Base-by-base conservation (phyloP, 176 grass and related monocot genomes). In the Tillandsia leiboldiana region DNA sequence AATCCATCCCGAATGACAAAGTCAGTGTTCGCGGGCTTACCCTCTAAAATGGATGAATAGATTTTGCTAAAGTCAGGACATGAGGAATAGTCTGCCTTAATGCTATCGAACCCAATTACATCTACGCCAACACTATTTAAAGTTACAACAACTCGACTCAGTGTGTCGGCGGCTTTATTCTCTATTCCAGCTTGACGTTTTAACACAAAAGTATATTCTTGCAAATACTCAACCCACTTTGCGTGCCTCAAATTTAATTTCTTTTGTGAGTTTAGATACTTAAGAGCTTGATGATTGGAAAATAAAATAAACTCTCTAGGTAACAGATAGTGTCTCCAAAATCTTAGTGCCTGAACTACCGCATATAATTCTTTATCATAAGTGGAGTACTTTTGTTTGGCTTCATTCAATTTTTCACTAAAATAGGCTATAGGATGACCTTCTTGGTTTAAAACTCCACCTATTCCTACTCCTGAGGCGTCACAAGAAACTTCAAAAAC, bases 341-440 rank as follows among this genome's bases (percentile, higher is more conserved):
- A 57, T 26, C 48, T 2, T 14, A 72, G 20, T 10, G 26, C 14
- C 10, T 14, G 1, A 9, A 47, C 23, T 0, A 72, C 11, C 10
- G 70, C 52, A 58, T 72, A 72, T 0, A 72, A 17, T 9, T 58
- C 70, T 11, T 48, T 59, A 28, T 48, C 52, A 48, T 72, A 72
- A 27, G 23, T 48, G 1, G 13, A 12, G 26, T 59, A 48, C 0
- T 72, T 72, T 11, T 57, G 12, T 5, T 24, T 10, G 14, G 8
- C 13, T 10, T 13, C 13, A 72, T 10, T 72, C 12, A 72, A 10
- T 59, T 72, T 11, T 72, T 26, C 20, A 20, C 20, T 20, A 20
- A 20, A 20, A 20, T 20, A 20, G 20, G 20, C 20, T 20, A 20
- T 20, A 20, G 20, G 20, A 20, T 20, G 20, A 20, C 20, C 20